Evolutionary conservation across 208 protist species (phyloP).

Genomic region (Acanthamoeba triangularis): DNA sequence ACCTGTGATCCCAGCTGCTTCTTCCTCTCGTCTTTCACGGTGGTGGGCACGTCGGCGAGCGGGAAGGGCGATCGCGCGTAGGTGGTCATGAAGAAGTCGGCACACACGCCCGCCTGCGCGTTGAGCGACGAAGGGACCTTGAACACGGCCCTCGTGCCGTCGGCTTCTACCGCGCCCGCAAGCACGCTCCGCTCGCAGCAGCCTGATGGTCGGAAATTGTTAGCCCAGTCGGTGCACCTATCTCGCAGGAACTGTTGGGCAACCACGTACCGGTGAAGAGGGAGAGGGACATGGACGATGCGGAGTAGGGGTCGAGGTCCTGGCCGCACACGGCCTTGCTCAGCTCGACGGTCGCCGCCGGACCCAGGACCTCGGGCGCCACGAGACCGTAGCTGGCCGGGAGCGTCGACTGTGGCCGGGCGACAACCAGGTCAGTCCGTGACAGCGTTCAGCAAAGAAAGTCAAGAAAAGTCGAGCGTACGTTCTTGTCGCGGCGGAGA

Average conservation of each 20-base stretch:
- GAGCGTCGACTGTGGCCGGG: not conserved
- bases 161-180: not conserved
- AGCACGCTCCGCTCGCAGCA: constrained; percentile 3
- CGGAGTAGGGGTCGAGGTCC: constrained; percentile 24
- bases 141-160: not conserved
- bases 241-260: not conserved
- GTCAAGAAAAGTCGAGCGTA: not conserved
- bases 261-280: not conserved
- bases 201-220: not conserved
- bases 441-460: not conserved
- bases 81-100: constrained; percentile 50
- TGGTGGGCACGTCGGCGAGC: not conserved
- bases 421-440: too few species aligned
- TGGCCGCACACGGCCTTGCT: constrained; percentile 44
- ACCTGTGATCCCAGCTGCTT: not conserved
- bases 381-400: not conserved
- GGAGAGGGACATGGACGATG: not conserved
- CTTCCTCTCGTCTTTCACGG: not conserved
- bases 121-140: not conserved
- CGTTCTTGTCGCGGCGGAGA: not conserved
- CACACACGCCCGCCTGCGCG: constrained; percentile 9
- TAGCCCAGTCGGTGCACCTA: not conserved
- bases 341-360: not conserved
- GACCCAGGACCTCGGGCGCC: not conserved
- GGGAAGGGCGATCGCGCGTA: constrained; percentile 27